phyloP scores from a whole-genome alignment of 139 green algal genomes.

The Picochlorum costavermella region DNA sequence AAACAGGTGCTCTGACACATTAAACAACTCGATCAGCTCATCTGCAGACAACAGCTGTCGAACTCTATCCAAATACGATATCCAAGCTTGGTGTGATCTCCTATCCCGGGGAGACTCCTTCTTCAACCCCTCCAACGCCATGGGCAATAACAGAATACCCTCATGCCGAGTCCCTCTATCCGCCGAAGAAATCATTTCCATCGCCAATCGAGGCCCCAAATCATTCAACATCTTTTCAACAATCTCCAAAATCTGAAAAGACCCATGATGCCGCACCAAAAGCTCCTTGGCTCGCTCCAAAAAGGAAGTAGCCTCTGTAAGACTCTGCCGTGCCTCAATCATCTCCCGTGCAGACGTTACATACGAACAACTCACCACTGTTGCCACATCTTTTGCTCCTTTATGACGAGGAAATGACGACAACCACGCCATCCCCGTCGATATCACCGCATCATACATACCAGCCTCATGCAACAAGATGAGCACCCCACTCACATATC shows the following conservation, averaged over 20 bases:
- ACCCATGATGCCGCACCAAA: conserved; percentile 15
- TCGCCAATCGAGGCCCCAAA: conserved; percentile 25
- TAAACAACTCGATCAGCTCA: conserved; percentile 33
- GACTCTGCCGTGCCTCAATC: conserved; percentile 15
- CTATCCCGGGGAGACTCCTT: background rate
- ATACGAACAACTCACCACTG: conserved; percentile 21
- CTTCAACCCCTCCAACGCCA: background rate
- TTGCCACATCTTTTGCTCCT: conserved; percentile 25
- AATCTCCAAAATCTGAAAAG: conserved; percentile 7
- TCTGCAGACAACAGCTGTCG: conserved; percentile 15
- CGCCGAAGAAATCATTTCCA: conserved; percentile 18
- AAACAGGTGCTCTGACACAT: conserved; percentile 4
- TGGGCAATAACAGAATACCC: background rate
- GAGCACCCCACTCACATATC: conserved; percentile 31
- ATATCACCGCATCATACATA: conserved; percentile 14
- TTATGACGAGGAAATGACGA: conserved; percentile 5
- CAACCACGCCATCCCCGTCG: conserved; percentile 26
- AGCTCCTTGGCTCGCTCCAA: conserved; percentile 19
- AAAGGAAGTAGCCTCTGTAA: background rate
- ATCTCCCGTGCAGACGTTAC: conserved; percentile 7
- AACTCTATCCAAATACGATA: conserved; percentile 16
- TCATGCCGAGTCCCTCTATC: background rate
- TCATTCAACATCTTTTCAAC: conserved; percentile 6
- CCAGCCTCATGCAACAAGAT: conserved; percentile 30
- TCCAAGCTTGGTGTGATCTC: background rate